phyloP scores from a whole-genome alignment of 495 filamentous ascomycete genomes.

The Tuber aestivum region DNA sequence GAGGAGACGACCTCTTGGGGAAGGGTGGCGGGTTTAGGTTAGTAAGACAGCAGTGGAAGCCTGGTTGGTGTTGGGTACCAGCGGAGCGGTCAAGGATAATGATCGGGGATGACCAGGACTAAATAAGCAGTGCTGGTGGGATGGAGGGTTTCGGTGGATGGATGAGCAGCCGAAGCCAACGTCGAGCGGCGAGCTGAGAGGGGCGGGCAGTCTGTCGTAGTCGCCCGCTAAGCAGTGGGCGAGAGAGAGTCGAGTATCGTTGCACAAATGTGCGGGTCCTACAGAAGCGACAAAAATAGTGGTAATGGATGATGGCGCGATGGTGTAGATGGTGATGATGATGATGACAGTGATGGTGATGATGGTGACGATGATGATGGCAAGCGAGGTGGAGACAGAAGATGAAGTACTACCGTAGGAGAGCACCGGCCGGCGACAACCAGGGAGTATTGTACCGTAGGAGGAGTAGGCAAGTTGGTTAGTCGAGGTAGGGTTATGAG shows the following conservation, averaged over 20 bases:
- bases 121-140: conserved; percentile 14
- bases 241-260: conserved; percentile 15
- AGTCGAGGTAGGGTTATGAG: conserved; percentile 8
- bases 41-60: conserved; percentile 29
- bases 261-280: conserved; percentile 34
- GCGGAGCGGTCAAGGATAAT: conserved; percentile 27
- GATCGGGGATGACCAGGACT: conserved; percentile 21
- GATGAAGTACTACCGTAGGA: not conserved
- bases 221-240: conserved; percentile 21
- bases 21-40: conserved; percentile 25
- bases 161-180: conserved; percentile 9
- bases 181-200: conserved; percentile 24
- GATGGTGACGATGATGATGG: conserved; percentile 15
- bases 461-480: conserved; percentile 2
- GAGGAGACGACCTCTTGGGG: conserved; percentile 11
- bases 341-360: conserved; percentile 12
- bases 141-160: conserved; percentile 12
- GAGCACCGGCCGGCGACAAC: conserved; percentile 10
- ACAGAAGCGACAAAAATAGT: conserved; percentile 21
- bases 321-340: conserved; percentile 21
- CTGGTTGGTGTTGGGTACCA: conserved; percentile 38
- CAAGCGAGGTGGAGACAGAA: conserved; percentile 19
- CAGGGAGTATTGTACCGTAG: not conserved
- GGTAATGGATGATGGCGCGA: conserved; percentile 16
- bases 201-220: conserved; percentile 30